A percentile compares a stretch with the other conserved stretches of the same genome.
Conservation (phyloP, 2,329 filamentous ascomycete species). For the Pseudogymnoascus sp. region DNA sequence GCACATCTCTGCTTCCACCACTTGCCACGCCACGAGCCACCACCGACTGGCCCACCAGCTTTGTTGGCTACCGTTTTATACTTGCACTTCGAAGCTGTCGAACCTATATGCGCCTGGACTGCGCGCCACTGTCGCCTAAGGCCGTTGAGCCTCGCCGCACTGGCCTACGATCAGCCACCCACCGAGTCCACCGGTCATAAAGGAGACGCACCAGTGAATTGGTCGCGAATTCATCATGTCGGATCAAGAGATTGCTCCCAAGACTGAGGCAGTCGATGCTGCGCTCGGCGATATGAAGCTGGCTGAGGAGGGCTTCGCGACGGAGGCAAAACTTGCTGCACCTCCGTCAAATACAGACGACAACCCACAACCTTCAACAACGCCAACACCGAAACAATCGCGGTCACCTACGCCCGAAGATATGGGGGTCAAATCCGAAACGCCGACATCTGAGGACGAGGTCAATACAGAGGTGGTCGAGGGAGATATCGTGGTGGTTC, state of each 20-base stretch:
- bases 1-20: not conserved
- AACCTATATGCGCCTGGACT: slow-evolving; percentile 2
- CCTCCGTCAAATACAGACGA: slow-evolving; percentile 12
- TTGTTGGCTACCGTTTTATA: not conserved
- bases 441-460: slow-evolving; percentile 31
- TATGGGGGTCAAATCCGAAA: slow-evolving; percentile 17
- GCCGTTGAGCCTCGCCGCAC: slow-evolving; percentile 6
- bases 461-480: slow-evolving; percentile 46
- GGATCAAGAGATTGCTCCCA: slow-evolving; percentile 22
- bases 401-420: slow-evolving; percentile 22
- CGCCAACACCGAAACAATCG: slow-evolving; percentile 23
- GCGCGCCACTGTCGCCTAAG: not conserved
- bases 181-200: not conserved
- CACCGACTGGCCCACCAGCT: not conserved
- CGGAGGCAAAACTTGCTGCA: slow-evolving; percentile 22
- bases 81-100: not conserved
- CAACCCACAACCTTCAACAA: slow-evolving; percentile 20
- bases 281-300: slow-evolving; percentile 30
- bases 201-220: slow-evolving; percentile 8
- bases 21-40: not conserved
- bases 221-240: slow-evolving; percentile 21
- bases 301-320: slow-evolving; percentile 19
- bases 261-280: slow-evolving; percentile 25
- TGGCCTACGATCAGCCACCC: not conserved
- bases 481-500: slow-evolving; percentile 54